Evolutionary conservation across 2,329 filamentous ascomycete genomes (phyloP), one percentile per base, ranked within the genome.

Genomic region (Blastomyces parvus): DNA sequence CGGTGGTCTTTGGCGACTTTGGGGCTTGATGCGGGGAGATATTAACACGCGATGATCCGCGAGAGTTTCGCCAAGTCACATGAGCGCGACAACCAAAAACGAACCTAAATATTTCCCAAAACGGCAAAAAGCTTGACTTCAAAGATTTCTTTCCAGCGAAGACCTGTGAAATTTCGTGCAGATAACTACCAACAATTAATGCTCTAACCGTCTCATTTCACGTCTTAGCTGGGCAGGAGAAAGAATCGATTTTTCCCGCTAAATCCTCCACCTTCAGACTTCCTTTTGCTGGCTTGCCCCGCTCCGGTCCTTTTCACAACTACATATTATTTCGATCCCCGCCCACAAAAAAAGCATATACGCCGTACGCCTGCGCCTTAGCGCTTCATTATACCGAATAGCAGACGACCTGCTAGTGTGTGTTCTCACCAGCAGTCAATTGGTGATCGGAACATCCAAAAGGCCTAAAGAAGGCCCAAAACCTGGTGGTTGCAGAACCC

Each of bases 81-180:
- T 62, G 60, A 62, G 9, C 50, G 2, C 19, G n/a, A 30, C 6
- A 50, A 56, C 58, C 27, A 30, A 2, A 2, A 2, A 2, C 4
- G 27, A 17, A 62, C 33, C 61, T 36, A 57, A 42, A 64, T 33
- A 58, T 38, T 66, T 67, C 69, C 68, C 59, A 61, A 68, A 56
- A 50, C 60, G 66, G 68, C 65, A 70, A 70, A 65, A 66, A 71
- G 69, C 68, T 69, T 55, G 58, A 62, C 50, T 7, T 33, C 60
- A 25, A 52, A 56, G n/a, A 62, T 57, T 62, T 61, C 17, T 25
- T 40, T 61, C 33, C 33, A 13, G 40, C 17, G 7, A 14, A 3
- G 22, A 19, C 0, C 17, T n/a, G 14, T 17, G 36, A 57, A 40
- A 17, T 25, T 40, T 2, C 3, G 17, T 8, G 8, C 14, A 55